A percentile compares a stretch with the other conserved stretches of the same genome.
Evolutionary conservation across 495 filamentous ascomycete species (phyloP).

Genomic region (Penicillium lagena): DNA sequence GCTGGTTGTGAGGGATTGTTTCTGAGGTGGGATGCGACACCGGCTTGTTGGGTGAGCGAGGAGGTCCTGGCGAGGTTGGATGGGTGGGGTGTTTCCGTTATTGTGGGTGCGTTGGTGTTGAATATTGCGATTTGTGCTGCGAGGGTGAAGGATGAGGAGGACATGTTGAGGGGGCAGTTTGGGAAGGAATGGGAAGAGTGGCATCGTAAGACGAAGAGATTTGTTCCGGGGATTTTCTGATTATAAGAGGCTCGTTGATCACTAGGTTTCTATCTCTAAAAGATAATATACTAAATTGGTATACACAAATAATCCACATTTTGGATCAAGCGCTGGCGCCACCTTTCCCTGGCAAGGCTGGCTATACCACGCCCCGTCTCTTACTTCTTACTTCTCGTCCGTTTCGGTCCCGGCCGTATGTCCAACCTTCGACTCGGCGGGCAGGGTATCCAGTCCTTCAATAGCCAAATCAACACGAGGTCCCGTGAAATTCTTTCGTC

Average conservation of each 20-base stretch:
- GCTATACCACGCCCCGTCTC: no score
- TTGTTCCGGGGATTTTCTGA: conserved; percentile 18
- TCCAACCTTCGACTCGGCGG: background rate
- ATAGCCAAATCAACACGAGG: conserved; percentile 39
- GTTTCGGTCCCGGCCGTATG: background rate
- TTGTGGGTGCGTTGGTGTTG: background rate
- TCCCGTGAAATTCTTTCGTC: conserved; percentile 59
- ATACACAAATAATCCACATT: background rate
- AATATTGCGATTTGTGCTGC: conserved; percentile 2
- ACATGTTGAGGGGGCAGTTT: conserved; percentile 33
- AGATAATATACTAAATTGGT: background rate
- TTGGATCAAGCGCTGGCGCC: no score
- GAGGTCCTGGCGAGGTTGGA: conserved; percentile 5
- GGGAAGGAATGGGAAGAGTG: conserved; percentile 38
- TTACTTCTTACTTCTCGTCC: no score
- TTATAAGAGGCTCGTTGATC: background rate
- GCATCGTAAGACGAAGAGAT: conserved; percentile 23
- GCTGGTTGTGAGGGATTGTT: conserved; percentile 14
- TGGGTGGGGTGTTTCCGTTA: conserved; percentile 1
- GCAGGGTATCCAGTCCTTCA: conserved; percentile 6
- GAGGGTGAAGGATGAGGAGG: conserved; percentile 32
- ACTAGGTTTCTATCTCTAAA: no score
- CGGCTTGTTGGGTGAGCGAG: conserved; percentile 15
- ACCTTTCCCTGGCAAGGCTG: no score
- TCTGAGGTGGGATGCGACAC: conserved; percentile 26